Conservation (phyloP, 1,139 yeast genomes). For the Yamadazyma triangularis region DNA sequence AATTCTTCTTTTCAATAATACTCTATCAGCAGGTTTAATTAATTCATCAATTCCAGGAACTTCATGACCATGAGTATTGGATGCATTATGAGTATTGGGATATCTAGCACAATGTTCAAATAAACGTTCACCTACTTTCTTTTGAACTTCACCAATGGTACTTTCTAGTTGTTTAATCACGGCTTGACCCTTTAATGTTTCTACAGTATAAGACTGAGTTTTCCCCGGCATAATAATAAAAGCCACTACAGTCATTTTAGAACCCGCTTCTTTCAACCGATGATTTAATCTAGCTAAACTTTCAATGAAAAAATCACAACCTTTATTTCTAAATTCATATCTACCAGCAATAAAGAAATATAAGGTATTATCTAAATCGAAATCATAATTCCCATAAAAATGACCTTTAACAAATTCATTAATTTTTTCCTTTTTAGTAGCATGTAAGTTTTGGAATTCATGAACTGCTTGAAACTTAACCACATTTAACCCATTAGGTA, state of each 20-base stretch:
- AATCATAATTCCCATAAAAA: constrained; percentile 94
- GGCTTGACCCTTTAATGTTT: constrained; percentile 94
- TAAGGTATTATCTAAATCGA: constrained; percentile 87
- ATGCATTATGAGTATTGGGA: constrained; percentile 56
- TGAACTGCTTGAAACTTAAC: constrained; percentile 96
- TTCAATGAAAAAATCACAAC: constrained; percentile 94
- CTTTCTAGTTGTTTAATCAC: constrained; percentile 87
- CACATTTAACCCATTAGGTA: constrained; percentile 95
- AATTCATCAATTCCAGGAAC: constrained; percentile 71
- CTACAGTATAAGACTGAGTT: constrained; percentile 91
- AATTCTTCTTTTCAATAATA: constrained; percentile 84
- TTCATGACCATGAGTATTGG: constrained; percentile 50
- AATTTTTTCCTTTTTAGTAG: constrained; percentile 83
- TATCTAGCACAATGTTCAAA: constrained; percentile 88
- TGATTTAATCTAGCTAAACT: constrained; percentile 89
- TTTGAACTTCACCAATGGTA: constrained; percentile 86
- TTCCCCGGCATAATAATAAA: constrained; percentile 97
- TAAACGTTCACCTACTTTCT: constrained; percentile 79
- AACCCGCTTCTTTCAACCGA: constrained; percentile 71
- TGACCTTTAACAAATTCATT: constrained; percentile 95
- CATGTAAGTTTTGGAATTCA: constrained; percentile 96
- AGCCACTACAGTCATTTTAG: constrained; percentile 94
- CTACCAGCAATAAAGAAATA: constrained; percentile 97
- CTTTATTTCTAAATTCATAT: constrained; percentile 94
- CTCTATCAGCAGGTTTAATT: constrained; percentile 84